These are phyloP conservation scores for Papiliotrema fonsecae DNA, from an alignment of 1,284 basidiomycete species.

Conservation along the genomic window DNA sequence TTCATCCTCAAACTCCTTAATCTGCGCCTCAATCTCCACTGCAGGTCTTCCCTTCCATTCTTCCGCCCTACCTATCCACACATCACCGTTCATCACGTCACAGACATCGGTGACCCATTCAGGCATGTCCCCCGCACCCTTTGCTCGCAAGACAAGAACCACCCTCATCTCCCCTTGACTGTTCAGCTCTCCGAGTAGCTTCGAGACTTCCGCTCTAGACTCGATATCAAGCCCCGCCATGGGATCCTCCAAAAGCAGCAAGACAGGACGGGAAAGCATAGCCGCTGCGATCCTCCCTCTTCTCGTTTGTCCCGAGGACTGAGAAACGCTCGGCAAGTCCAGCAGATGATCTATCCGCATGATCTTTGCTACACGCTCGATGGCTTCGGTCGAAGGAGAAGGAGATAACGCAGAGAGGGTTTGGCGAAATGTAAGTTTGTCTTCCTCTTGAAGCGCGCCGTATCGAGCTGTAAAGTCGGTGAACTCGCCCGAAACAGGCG, in stretches of 20 bases:
- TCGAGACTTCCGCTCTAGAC: constrained; percentile 38
- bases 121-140: constrained; percentile 68
- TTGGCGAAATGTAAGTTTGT: constrained; percentile 59
- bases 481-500: constrained; percentile 66
- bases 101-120: constrained; percentile 72
- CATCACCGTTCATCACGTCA: constrained; percentile 54
- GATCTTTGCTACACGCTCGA: constrained; percentile 42
- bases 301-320: constrained; percentile 89
- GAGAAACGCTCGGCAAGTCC: constrained; percentile 72
- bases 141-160: constrained; percentile 69
- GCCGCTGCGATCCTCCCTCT: constrained; percentile 78
- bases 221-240: constrained; percentile 45
- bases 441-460: constrained; percentile 76
- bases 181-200: constrained; percentile 42
- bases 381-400: constrained; percentile 33
- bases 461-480: constrained; percentile 88
- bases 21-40: constrained; percentile 41
- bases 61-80: constrained; percentile 53
- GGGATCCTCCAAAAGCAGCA: constrained; percentile 81
- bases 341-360: constrained; percentile 61
- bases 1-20: constrained; percentile 45
- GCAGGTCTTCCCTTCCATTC: constrained; percentile 39
- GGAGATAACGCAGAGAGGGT: constrained; percentile 29
- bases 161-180: constrained; percentile 50
- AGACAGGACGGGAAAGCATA: constrained; percentile 62